A percentile compares a stretch with the other conserved stretches of the same genome.
These are phyloP conservation scores for Pyrus pyrifolia DNA, from an alignment of 306 rosid species.

Conservation along the genomic window DNA sequence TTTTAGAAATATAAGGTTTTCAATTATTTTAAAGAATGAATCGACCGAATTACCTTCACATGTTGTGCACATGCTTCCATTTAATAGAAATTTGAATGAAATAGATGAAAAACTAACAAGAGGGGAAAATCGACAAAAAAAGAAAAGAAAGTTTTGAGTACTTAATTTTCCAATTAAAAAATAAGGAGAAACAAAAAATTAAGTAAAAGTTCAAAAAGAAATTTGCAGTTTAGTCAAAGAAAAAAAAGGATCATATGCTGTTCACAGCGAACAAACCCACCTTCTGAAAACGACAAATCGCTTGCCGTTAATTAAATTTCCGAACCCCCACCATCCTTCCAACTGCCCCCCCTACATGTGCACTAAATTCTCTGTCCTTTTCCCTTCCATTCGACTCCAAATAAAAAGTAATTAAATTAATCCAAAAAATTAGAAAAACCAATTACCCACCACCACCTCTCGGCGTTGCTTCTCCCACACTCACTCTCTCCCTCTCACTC, in stretches of 20 bases:
- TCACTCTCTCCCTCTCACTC: constrained; percentile 20
- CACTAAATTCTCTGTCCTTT: constrained; percentile 31
- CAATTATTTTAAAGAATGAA: no score
- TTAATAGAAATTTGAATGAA: no score
- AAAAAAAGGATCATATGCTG: neutral
- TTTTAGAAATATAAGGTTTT: no score
- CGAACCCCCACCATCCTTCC: neutral
- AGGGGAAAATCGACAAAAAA: no score
- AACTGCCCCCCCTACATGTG: constrained; percentile 5
- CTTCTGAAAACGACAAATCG: neutral
- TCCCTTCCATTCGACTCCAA: constrained; percentile 34
- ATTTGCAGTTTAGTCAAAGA: no score
- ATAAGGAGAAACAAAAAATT: no score
- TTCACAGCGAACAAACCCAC: neutral
- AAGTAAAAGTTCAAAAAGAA: no score
- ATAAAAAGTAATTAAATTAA: neutral
- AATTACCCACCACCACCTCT: constrained; percentile 7
- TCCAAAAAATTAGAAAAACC: neutral
- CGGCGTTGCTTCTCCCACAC: constrained; percentile 44
- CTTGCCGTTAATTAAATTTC: neutral
- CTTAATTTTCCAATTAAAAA: no score
- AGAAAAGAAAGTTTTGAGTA: no score
- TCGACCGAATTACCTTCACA: no score
- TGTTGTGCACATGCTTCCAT: no score
- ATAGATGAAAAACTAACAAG: no score